Evolutionary conservation across 305 asterid genomes (phyloP), one percentile per base, ranked within the genome.

Genomic region (Fraxinus baroniana): DNA sequence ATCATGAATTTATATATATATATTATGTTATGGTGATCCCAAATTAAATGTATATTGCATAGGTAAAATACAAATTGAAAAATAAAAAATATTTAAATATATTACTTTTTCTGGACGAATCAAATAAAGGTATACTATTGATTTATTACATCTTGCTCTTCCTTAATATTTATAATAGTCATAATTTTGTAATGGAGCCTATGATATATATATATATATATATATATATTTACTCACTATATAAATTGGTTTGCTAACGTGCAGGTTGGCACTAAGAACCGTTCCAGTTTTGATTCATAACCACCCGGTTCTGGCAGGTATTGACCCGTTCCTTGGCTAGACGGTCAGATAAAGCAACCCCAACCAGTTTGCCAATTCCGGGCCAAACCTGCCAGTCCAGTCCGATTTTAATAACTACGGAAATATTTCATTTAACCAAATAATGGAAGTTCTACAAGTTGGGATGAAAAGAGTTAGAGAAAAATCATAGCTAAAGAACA

Each of bases 401-500:
- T 17, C 18, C n/a, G 0, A 3, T 55, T 5, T 55, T 55, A 55
- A 4, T 1, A 52, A 52, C 62, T 52, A 52, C 22, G 0, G 20
- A 52, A 52, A 52, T 52, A 15, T 15, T 57, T 57, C 68, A 18
- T 57, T 17, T 7, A 60, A 60, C 15, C 26, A 55, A 5, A n/a
- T 55, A 55, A n/a, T 52, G 64, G 24, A 76, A 74, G 30, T 35
- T 76, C 83, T 64, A 55, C 75, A 7, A 20, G 66, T 60, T 2
- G 22, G 49, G 75, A 71, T 32, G 32, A 41, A 55, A 35, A 6
- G 73, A 72, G 60, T 44, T 62, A 41, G 41, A 60, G 33, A 33
- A 78, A 81, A 81, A 78, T 49, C 33, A 77, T 37, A 44, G 72
- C 35, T 64, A 64, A 30, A 60, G 26, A 24, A 60, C 18, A 83